A percentile compares a stretch with the other conserved stretches of the same genome.
Conservation (phyloP, 1,139 yeast species). For the Kodamaea arcana region DNA sequence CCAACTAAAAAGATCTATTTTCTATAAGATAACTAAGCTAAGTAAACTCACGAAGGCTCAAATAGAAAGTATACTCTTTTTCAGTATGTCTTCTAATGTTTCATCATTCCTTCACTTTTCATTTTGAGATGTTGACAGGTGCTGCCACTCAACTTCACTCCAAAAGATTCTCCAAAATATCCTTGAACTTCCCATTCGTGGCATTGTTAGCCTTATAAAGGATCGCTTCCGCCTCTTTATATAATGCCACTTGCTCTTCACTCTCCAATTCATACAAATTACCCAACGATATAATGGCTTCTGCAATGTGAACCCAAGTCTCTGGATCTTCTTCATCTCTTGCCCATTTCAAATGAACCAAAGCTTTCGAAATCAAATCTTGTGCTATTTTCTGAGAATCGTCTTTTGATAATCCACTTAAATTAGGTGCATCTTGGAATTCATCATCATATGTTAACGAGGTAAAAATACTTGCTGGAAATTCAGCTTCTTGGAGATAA, state of each 20-base stretch:
- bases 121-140: no score
- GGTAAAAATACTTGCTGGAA: slow-evolving; percentile 53
- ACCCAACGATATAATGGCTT: slow-evolving; percentile 75
- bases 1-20: no score
- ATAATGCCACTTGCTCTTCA: slow-evolving; percentile 58
- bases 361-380: slow-evolving; percentile 50
- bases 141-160: no score
- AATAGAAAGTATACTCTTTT: no score
- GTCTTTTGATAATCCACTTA: slow-evolving; percentile 36
- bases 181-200: slow-evolving; percentile 68
- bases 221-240: slow-evolving; percentile 62
- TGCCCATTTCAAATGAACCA: slow-evolving; percentile 53
- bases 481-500: slow-evolving; percentile 59
- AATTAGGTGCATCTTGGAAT: slow-evolving; percentile 36
- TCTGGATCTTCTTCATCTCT: slow-evolving; percentile 74
- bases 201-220: slow-evolving; percentile 67
- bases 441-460: slow-evolving; percentile 55
- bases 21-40: no score
- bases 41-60: no score
- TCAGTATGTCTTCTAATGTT: no score
- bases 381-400: slow-evolving; percentile 51
- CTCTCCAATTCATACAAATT: slow-evolving; percentile 65
- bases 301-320: slow-evolving; percentile 79
- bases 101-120: no score
- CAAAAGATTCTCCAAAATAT: slow-evolving; percentile 47